Percentiles rank a stretch among this genome's conserved stretches.
These are phyloP conservation scores for Penicillium mononematosum DNA, from an alignment of 495 filamentous ascomycete species.

Conservation along the genomic window DNA sequence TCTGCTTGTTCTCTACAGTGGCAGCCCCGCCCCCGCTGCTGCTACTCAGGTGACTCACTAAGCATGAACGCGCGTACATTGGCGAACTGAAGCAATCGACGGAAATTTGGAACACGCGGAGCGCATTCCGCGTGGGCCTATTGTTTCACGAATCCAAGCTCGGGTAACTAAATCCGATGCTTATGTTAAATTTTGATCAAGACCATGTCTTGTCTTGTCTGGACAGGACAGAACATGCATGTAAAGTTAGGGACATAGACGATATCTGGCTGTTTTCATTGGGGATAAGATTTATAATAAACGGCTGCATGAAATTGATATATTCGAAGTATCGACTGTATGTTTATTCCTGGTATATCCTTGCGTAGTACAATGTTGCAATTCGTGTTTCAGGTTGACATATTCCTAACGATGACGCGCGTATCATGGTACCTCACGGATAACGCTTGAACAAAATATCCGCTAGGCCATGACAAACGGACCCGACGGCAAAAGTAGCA, in stretches of 20 bases:
- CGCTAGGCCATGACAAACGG: background rate
- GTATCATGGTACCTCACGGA: conserved; percentile 3
- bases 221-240: conserved; percentile 15
- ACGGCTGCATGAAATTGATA: conserved; percentile 12
- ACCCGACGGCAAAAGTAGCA: conserved; percentile 7
- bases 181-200: conserved; percentile 18
- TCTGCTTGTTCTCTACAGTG: conserved; percentile 56
- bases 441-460: conserved; percentile 13
- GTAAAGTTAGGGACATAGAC: conserved; percentile 16
- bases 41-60: conserved; percentile 23
- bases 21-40: conserved; percentile 15
- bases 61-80: conserved; percentile 1
- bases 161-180: conserved; percentile 4
- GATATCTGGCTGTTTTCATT: conserved; percentile 1
- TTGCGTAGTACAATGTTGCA: background rate
- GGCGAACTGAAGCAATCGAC: conserved; percentile 13
- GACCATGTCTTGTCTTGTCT: conserved; percentile 17
- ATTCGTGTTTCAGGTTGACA: background rate
- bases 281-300: conserved; percentile 12
- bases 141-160: conserved; percentile 19
- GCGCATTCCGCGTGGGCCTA: conserved; percentile 6
- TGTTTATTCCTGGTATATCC: background rate
- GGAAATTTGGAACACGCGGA: conserved; percentile 9
- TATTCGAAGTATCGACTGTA: background rate
- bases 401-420: background rate